Percentiles rank a stretch among this genome's conserved stretches.
Evolutionary conservation across 2,329 filamentous ascomycete genomes (phyloP).

Genomic region (Paramyrothecium sp.): DNA sequence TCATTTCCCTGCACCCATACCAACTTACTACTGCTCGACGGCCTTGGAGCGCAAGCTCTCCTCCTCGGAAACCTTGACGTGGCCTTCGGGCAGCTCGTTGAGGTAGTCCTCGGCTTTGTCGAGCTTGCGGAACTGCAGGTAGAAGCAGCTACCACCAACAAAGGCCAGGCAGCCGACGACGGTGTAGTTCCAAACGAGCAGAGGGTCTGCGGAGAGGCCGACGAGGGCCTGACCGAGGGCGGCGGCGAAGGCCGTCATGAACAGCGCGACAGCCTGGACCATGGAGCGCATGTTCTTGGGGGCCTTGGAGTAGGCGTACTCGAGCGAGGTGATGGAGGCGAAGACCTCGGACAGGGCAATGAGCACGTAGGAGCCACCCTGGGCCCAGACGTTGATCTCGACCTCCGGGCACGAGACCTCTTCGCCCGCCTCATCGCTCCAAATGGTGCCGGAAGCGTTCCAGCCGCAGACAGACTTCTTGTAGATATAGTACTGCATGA

Average conservation of each 20-base stretch:
- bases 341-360: constrained; percentile 49
- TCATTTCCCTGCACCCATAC: too few relatives aligned
- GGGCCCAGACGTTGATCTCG: constrained; percentile 62
- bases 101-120: constrained; percentile 66
- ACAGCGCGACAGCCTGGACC: constrained; percentile 65
- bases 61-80: constrained; percentile 17
- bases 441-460: constrained; percentile 27
- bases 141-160: constrained; percentile 65
- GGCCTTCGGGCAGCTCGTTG: constrained; percentile 52
- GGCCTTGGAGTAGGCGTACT: constrained; percentile 76
- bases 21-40: too few relatives aligned
- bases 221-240: constrained; percentile 62
- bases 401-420: constrained; percentile 41
- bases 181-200: constrained; percentile 73
- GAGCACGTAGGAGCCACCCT: constrained; percentile 48
- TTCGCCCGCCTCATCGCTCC: constrained; percentile 30
- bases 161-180: constrained; percentile 64
- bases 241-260: constrained; percentile 66
- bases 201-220: constrained; percentile 51
- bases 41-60: constrained; percentile 13
- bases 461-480: constrained; percentile 56
- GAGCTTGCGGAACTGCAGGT: constrained; percentile 57
- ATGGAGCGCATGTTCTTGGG: constrained; percentile 75
- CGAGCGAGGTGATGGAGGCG: constrained; percentile 56
- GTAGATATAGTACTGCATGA: constrained; percentile 64